A percentile compares a stretch with the other conserved stretches of the same genome.
These are phyloP conservation scores for Rhodotorula mucilaginosa DNA, from an alignment of 1,284 basidiomycete species.

Conservation along the genomic window DNA sequence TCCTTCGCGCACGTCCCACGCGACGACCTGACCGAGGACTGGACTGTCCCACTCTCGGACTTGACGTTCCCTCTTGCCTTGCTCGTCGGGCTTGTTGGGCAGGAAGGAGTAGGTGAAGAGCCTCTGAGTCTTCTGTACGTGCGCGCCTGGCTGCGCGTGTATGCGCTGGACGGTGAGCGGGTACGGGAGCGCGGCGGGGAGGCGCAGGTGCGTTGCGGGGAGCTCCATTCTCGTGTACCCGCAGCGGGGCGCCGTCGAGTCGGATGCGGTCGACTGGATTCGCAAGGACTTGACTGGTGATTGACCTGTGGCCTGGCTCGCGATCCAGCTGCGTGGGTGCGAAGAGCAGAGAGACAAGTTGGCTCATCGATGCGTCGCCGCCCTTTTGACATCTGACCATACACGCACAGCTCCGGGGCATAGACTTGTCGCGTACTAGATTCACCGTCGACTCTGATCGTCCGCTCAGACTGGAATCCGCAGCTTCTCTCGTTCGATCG, in stretches of 20 bases:
- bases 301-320: background rate
- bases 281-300: too few species aligned
- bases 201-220: conserved; percentile 27
- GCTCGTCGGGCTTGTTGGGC: conserved; percentile 4
- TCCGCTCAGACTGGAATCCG: too few species aligned
- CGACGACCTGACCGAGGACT: conserved; percentile 67
- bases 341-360: too few species aligned
- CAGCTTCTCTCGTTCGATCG: background rate
- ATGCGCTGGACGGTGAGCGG: conserved; percentile 41
- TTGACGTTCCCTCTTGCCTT: conserved; percentile 59
- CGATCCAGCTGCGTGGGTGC: background rate
- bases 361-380: too few species aligned
- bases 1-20: conserved; percentile 59
- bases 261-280: background rate
- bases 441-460: too few species aligned
- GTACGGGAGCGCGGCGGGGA: conserved; percentile 31
- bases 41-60: conserved; percentile 84
- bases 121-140: conserved; percentile 30
- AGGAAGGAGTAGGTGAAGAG: conserved; percentile 41
- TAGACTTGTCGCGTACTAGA: background rate
- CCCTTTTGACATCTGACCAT: too few species aligned
- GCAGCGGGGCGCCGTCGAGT: background rate
- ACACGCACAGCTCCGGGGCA: too few species aligned
- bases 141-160: conserved; percentile 2
- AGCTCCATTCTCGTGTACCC: conserved; percentile 6